A percentile compares a stretch with the other conserved stretches of the same genome.
These are phyloP conservation scores for Golubevia sp. DNA, from an alignment of 1,284 basidiomycete species.

Conservation along the genomic window DNA sequence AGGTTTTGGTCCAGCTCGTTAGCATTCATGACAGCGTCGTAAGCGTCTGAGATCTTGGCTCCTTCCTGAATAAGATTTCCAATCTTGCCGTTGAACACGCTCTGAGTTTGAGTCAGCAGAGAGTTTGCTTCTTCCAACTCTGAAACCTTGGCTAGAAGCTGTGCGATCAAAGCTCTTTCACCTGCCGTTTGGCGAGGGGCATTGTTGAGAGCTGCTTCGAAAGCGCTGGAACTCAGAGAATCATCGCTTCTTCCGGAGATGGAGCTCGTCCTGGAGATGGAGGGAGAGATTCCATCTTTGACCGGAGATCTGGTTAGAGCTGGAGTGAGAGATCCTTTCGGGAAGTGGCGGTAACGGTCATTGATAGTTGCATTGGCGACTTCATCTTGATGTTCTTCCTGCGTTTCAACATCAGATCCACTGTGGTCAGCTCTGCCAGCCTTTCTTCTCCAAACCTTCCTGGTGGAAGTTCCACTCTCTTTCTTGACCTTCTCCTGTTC, in stretches of 20 bases:
- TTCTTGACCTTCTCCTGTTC: conserved; percentile 12
- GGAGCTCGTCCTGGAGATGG: not conserved
- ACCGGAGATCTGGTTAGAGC: not conserved
- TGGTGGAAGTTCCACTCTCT: not conserved
- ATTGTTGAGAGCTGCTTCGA: not conserved
- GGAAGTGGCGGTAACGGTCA: not conserved
- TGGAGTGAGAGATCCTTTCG: not conserved
- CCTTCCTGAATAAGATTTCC: conserved; percentile 43
- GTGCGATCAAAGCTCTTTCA: conserved; percentile 34
- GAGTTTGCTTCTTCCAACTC: conserved; percentile 47
- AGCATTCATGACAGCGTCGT: conserved; percentile 23
- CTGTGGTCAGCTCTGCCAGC: not conserved
- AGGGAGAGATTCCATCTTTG: not conserved
- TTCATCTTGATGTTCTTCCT: not conserved
- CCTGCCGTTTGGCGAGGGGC: conserved; percentile 1
- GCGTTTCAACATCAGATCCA: not conserved
- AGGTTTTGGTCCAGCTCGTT: conserved; percentile 8
- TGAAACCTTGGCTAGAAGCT: conserved; percentile 42
- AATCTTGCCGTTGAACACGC: conserved; percentile 37
- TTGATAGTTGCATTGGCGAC: not conserved
- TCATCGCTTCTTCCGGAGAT: not conserved
- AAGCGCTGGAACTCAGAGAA: not conserved
- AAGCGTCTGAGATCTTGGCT: conserved; percentile 39
- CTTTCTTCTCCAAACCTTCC: conserved; percentile 7
- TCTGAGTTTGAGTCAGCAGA: conserved; percentile 28